Evolutionary conservation across 306 rosid genomes (phyloP).

Genomic region (Pachyrhizus erosus): DNA sequence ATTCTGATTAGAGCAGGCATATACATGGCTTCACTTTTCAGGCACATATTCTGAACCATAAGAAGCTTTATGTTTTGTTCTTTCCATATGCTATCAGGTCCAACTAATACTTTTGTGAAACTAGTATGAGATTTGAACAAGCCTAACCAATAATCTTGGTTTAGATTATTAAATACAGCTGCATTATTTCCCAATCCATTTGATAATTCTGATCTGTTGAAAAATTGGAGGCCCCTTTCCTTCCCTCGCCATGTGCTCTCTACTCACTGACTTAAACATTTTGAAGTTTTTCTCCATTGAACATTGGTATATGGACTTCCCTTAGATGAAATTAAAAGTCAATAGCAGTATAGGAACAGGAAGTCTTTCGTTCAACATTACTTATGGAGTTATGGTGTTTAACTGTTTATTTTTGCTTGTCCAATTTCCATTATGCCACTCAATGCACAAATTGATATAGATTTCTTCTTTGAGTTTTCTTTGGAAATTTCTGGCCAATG

Average conservation of each 20-base stretch:
- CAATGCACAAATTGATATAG: background rate
- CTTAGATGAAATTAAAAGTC: background rate
- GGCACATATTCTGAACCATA: background rate
- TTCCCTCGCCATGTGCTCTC: background rate
- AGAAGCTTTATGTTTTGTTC: conserved; percentile 12
- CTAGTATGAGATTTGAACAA: background rate
- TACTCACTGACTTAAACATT: background rate
- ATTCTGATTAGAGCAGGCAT: conserved; percentile 3
- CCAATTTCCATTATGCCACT: background rate
- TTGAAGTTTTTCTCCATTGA: conserved; percentile 6
- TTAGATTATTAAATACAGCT: background rate
- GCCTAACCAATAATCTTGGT: background rate
- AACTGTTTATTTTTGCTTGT: background rate
- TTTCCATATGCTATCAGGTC: background rate
- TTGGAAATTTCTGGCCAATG: background rate
- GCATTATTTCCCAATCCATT: background rate
- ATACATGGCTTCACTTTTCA: conserved; percentile 5
- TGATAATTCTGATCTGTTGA: no score
- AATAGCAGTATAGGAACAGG: background rate
- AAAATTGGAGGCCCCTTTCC: no score
- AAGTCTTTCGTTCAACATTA: background rate
- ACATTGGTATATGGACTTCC: background rate
- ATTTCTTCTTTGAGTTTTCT: background rate
- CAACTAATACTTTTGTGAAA: background rate
- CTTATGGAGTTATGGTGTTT: background rate